Base-by-base conservation (phyloP, 2,329 filamentous ascomycete genomes). In the Gnomoniopsis sp. region DNA sequence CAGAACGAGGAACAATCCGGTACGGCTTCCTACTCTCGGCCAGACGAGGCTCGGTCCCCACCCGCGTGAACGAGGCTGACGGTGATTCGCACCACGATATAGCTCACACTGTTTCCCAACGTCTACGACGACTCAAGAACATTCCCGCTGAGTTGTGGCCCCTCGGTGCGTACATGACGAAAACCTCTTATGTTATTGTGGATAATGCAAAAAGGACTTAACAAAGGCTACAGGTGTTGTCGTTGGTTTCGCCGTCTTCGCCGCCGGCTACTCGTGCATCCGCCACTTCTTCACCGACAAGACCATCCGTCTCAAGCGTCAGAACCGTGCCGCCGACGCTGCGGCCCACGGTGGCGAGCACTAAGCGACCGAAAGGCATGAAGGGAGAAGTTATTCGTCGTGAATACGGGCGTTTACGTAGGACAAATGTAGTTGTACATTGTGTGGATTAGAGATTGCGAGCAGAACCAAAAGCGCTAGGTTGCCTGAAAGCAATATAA, bases 41-140 rank as follows among this genome's bases (percentile, higher is more conserved):
- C 38, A 43, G 14, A 19, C 38, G 14, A 43, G 38, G 38, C 38
- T 41, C 11, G 12, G 21, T 8, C 33, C 41, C 19, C n/a, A 38
- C 15, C 17, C 23, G 22, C n/a, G 17, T 14, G 36, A 26, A 30
- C 47, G 47, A 57, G 41, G 36, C 57, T 62, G 44, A 62, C 49
- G 41, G 33, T 47, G 44, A 14, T 23, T 17, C 44, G 38, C 33
- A 43, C n/a, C 30, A 26, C 17, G 17, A 58, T 64, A 66, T 68
- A 99, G 95, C 91, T 74, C 95, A 98, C 81, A 97, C 93, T 70
- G 87, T 98, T 77, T 96, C 93, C 66, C 95, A 98, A 82, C 91
- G 93, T 74, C 83, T 99, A 70, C 90, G 93, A 74, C 88, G 87
- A 74, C 83, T 97, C 72, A 93, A 89, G 84, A 87, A 88, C 79